Percentiles rank a stretch among this genome's conserved stretches.
These are phyloP conservation scores for Xylariaceae sp. DNA, from an alignment of 2,329 filamentous ascomycete genomes.

Conservation along the genomic window DNA sequence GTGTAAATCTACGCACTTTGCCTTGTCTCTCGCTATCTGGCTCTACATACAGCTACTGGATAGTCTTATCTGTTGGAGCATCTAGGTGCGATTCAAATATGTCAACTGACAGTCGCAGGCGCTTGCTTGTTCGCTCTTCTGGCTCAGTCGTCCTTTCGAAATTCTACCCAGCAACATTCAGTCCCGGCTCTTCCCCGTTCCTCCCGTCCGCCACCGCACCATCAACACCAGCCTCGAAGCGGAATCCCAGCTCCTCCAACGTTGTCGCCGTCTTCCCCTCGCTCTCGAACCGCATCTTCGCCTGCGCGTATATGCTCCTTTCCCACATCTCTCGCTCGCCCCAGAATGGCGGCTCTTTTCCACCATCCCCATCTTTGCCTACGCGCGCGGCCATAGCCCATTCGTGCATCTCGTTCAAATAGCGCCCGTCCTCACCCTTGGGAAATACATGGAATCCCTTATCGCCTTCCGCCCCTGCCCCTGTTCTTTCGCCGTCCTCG, in stretches of 20 bases:
- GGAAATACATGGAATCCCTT: slow-evolving; percentile 45
- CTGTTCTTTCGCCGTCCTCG: slow-evolving; percentile 48
- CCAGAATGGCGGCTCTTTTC: slow-evolving; percentile 71
- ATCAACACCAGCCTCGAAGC: slow-evolving; percentile 37
- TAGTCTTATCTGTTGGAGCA: no score
- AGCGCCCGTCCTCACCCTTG: slow-evolving; percentile 59
- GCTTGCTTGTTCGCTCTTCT: no score
- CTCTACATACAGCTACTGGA: no score
- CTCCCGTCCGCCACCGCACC: background rate
- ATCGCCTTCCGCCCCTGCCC: slow-evolving; percentile 41
- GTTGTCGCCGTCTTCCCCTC: slow-evolving; percentile 60
- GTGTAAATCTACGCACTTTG: no score
- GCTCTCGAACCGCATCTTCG: slow-evolving; percentile 68
- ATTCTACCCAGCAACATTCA: background rate
- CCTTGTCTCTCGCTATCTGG: no score
- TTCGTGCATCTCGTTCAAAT: slow-evolving; percentile 64
- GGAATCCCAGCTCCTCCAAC: slow-evolving; percentile 69
- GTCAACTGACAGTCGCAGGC: no score
- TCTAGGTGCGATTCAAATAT: no score
- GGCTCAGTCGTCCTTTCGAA: no score
- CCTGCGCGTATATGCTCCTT: slow-evolving; percentile 61
- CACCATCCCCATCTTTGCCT: slow-evolving; percentile 31
- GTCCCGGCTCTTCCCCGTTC: background rate
- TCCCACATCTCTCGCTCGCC: slow-evolving; percentile 67
- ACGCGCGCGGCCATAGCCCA: slow-evolving; percentile 48